A percentile compares a stretch with the other conserved stretches of the same genome.
Evolutionary conservation across 2,329 filamentous ascomycete genomes (phyloP).

Genomic region (Saccharata proteae): DNA sequence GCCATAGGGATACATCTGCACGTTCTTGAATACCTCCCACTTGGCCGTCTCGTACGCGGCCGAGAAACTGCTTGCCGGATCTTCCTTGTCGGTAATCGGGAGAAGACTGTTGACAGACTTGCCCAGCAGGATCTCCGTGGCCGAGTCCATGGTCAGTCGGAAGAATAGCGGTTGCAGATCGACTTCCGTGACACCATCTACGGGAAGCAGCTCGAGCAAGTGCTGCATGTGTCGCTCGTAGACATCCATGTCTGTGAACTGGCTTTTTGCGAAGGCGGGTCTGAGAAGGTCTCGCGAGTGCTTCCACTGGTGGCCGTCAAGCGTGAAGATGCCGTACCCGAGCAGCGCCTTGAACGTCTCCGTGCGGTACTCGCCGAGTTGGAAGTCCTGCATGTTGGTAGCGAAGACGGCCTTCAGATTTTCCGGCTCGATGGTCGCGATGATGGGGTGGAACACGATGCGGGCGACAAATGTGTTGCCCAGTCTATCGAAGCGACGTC

Average conservation of each 20-base stretch:
- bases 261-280: constrained; percentile 16
- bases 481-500: neutral
- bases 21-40: constrained; percentile 21
- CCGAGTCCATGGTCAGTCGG: constrained; percentile 35
- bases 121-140: constrained; percentile 38
- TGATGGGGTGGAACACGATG: constrained; percentile 20
- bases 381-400: constrained; percentile 35
- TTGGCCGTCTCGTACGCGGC: constrained; percentile 32
- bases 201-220: constrained; percentile 13
- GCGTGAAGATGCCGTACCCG: constrained; percentile 34
- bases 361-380: constrained; percentile 22
- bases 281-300: constrained; percentile 18
- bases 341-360: constrained; percentile 27
- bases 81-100: constrained; percentile 23
- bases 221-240: constrained; percentile 14
- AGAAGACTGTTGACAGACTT: constrained; percentile 26
- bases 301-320: constrained; percentile 29
- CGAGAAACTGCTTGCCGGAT: constrained; percentile 22
- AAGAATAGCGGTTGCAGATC: constrained; percentile 34
- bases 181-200: constrained; percentile 16
- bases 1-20: constrained; percentile 23
- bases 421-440: constrained; percentile 34
- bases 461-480: neutral
- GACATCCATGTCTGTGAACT: constrained; percentile 14
- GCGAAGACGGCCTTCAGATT: constrained; percentile 36